Percentiles rank a stretch among this genome's conserved stretches.
Evolutionary conservation across 345 rosid genomes (phyloP).

Genomic region (Populus euphratica): DNA sequence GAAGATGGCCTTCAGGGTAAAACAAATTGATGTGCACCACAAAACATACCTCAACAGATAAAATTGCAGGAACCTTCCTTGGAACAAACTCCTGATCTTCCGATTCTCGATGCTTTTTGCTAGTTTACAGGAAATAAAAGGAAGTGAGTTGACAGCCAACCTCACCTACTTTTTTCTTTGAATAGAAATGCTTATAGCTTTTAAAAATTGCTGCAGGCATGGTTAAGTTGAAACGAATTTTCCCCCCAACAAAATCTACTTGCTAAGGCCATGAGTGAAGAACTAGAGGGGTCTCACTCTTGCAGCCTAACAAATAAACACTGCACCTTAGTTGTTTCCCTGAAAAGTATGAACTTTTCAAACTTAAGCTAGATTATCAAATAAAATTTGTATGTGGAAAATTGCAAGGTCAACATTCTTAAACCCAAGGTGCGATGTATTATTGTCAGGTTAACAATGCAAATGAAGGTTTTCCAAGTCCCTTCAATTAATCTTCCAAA

Average conservation of each 20-base stretch:
- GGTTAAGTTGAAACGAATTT: background rate
- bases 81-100: conserved; percentile 47
- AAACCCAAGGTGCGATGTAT: background rate
- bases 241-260: too few species aligned
- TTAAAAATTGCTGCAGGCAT: background rate
- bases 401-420: background rate
- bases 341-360: background rate
- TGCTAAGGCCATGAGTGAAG: background rate
- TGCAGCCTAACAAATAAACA: background rate
- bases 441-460: too few species aligned
- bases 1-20: background rate
- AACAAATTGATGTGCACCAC: background rate
- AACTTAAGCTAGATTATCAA: background rate
- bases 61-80: conserved; percentile 75
- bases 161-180: background rate
- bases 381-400: background rate
- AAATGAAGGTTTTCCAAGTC: too few species aligned
- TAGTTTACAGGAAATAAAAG: conserved; percentile 24
- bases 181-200: background rate
- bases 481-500: background rate
- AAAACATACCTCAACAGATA: conserved; percentile 78
- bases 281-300: background rate
- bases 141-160: background rate
- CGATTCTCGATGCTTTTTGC: conserved; percentile 49
- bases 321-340: background rate